A percentile compares a stretch with the other conserved stretches of the same genome.
These are phyloP conservation scores for Komagataella pastoris DNA, from an alignment of 805 yeast genomes.

Conservation along the genomic window DNA sequence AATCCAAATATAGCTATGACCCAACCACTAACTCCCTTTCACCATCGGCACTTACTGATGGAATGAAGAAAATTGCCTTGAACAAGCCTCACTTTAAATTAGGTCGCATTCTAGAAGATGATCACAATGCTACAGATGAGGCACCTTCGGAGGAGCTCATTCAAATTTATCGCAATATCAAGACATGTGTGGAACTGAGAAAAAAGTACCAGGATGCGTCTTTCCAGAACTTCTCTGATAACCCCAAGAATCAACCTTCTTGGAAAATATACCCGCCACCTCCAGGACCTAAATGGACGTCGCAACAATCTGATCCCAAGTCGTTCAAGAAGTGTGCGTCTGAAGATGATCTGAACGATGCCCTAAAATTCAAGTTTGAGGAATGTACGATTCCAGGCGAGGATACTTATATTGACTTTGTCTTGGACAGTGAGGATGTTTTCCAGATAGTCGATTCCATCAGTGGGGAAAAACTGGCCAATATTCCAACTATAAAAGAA, in stretches of 20 bases:
- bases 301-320: constrained; percentile 27
- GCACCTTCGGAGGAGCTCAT: constrained; percentile 57
- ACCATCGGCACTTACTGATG: constrained; percentile 5
- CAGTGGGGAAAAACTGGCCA: constrained; percentile 25
- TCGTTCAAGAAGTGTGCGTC: constrained; percentile 10
- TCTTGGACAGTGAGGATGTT: constrained; percentile 50
- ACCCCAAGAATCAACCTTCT: constrained; percentile 64
- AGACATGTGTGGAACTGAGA: constrained; percentile 58
- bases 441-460: constrained; percentile 29
- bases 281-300: constrained; percentile 79
- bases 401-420: constrained; percentile 25
- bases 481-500: constrained; percentile 76
- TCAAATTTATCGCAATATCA: constrained; percentile 47
- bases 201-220: constrained; percentile 63
- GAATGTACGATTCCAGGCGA: constrained; percentile 42
- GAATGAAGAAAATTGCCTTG: constrained; percentile 6
- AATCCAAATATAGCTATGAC: constrained; percentile 12
- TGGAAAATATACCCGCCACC: constrained; percentile 92
- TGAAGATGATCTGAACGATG: constrained; percentile 21
- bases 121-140: constrained; percentile 35
- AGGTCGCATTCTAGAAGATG: constrained; percentile 31
- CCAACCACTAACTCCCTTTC: constrained; percentile 15
- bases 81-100: constrained; percentile 22
- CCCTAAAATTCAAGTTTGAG: constrained; percentile 39
- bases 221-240: constrained; percentile 57